Percentiles rank a stretch among this genome's conserved stretches.
These are phyloP conservation scores for Arctostaphylos glauca DNA, from an alignment of 148 eudicot species.

Conservation along the genomic window DNA sequence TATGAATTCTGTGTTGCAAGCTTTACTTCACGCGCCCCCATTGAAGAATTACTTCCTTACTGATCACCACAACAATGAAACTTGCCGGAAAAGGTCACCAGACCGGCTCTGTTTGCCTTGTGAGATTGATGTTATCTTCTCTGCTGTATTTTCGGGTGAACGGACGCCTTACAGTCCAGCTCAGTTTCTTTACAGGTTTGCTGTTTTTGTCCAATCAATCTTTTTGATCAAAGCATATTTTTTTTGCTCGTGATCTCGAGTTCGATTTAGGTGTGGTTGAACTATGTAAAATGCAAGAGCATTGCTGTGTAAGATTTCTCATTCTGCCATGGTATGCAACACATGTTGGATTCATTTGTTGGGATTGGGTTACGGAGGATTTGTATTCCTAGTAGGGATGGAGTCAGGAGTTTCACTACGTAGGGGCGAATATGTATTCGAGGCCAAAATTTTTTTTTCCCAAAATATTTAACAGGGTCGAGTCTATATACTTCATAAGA, in stretches of 20 bases:
- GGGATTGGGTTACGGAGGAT: not conserved
- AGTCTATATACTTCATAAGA: too few relatives aligned
- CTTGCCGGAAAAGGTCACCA: constrained; percentile 44
- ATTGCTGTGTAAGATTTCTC: not conserved
- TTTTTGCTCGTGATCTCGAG: not conserved
- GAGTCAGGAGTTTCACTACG: too few relatives aligned
- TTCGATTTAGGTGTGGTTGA: not conserved
- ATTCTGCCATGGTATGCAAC: not conserved
- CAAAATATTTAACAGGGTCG: too few relatives aligned
- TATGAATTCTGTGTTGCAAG: constrained; percentile 73
- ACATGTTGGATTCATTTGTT: not conserved
- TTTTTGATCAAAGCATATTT: not conserved
- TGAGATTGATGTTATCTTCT: constrained; percentile 60
- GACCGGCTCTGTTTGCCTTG: constrained; percentile 56
- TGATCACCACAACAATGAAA: constrained; percentile 47
- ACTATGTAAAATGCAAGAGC: constrained; percentile 19
- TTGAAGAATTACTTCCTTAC: constrained; percentile 60
- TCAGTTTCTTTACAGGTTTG: constrained; percentile 57
- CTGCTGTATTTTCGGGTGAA: constrained; percentile 61
- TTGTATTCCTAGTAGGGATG: not conserved
- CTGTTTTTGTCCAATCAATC: not conserved
- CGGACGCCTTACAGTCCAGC: constrained; percentile 63
- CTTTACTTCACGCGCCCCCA: constrained; percentile 65
- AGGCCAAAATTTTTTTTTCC: too few relatives aligned
- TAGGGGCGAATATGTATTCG: too few relatives aligned